These are phyloP conservation scores for Metschnikowia borealis DNA, from an alignment of 805 yeast genomes.

Conservation along the genomic window DNA sequence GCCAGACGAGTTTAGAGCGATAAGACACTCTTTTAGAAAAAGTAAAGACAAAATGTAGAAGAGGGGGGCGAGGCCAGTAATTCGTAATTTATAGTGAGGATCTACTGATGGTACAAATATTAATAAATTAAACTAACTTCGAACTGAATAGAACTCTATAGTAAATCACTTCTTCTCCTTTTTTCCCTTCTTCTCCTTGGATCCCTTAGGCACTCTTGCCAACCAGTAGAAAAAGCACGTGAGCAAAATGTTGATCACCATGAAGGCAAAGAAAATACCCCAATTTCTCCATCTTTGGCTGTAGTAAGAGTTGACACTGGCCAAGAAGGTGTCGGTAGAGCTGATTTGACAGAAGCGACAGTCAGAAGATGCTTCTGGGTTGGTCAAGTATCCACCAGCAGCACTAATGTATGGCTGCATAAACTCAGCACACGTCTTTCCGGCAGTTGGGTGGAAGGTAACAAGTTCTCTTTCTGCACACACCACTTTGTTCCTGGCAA, in stretches of 20 bases:
- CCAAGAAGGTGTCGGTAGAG: conserved; percentile 58
- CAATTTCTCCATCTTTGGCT: conserved; percentile 62
- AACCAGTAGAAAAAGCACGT: conserved; percentile 49
- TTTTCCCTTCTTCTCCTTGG: conserved; percentile 29
- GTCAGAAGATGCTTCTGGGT: conserved; percentile 50
- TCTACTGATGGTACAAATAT: background rate
- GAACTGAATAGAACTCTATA: background rate
- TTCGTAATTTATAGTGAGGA: no score
- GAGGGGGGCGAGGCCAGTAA: background rate
- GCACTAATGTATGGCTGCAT: conserved; percentile 38
- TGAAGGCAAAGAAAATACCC: conserved; percentile 53
- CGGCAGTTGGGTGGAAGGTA: conserved; percentile 41
- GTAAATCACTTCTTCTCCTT: background rate
- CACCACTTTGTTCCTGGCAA: conserved; percentile 44
- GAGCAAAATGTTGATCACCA: conserved; percentile 33
- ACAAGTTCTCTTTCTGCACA: conserved; percentile 39
- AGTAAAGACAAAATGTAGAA: background rate
- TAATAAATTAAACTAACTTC: background rate
- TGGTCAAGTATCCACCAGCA: conserved; percentile 52
- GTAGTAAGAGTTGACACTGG: conserved; percentile 39
- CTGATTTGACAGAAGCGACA: conserved; percentile 62
- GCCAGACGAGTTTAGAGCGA: no score
- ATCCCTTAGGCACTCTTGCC: conserved; percentile 71
- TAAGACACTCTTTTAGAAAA: no score
- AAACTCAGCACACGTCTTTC: conserved; percentile 62